Evolutionary conservation across 2,329 filamentous ascomycete genomes (phyloP).

Genomic region (Colletotrichum falcatum): DNA sequence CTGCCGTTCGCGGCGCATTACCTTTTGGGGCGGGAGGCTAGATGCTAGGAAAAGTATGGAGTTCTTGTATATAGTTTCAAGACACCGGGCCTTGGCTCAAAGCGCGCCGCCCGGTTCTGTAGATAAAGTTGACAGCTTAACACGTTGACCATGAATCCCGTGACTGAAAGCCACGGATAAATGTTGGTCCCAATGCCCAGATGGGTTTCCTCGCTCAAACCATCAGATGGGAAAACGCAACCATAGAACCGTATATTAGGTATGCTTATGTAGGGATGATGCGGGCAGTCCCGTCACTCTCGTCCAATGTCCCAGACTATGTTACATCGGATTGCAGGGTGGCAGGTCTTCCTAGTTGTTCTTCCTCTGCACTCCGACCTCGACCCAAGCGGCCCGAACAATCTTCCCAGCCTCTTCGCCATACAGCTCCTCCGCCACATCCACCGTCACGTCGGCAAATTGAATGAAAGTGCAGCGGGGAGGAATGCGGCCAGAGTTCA

Average conservation of each 20-base stretch:
- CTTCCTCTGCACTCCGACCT: constrained; percentile 56
- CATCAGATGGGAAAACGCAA: too few relatives aligned
- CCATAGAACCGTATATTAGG: background rate
- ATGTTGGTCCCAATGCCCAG: too few relatives aligned
- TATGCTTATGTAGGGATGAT: background rate
- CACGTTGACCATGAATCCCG: too few relatives aligned
- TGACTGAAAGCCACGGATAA: too few relatives aligned
- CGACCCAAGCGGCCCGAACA: constrained; percentile 60
- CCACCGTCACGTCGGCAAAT: constrained; percentile 62
- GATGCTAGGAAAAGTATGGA: constrained; percentile 14
- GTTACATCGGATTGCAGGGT: constrained; percentile 8
- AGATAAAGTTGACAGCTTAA: constrained; percentile 25
- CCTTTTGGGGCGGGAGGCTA: background rate
- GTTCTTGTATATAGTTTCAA: constrained; percentile 39
- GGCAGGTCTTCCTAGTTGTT: constrained; percentile 29
- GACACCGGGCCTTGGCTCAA: constrained; percentile 6
- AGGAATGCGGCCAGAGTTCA: constrained; percentile 58
- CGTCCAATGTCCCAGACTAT: too few relatives aligned
- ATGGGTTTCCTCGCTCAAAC: too few relatives aligned
- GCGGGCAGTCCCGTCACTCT: background rate
- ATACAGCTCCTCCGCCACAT: constrained; percentile 58
- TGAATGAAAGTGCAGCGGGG: constrained; percentile 58
- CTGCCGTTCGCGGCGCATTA: constrained; percentile 9
- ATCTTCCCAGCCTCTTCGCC: constrained; percentile 55
- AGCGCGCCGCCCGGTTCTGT: background rate